phyloP scores from a whole-genome alignment of 768 basidiomycete genomes.

The Hericium coralloides region DNA sequence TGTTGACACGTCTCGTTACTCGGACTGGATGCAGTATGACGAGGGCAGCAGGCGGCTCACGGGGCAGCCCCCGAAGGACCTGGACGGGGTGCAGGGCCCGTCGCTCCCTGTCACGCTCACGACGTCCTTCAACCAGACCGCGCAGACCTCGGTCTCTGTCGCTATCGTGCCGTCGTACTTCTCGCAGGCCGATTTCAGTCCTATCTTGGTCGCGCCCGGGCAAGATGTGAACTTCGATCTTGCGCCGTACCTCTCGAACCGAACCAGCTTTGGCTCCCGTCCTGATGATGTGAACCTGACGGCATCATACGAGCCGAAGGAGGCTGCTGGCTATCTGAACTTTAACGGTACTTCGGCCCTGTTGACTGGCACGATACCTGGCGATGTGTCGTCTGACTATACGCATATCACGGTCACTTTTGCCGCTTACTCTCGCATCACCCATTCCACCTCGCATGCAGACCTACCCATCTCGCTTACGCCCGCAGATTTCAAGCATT shows the following conservation, averaged over 20 bases:
- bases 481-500: slow-evolving; percentile 28
- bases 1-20: slow-evolving; percentile 51
- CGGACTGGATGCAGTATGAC: slow-evolving; percentile 57
- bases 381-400: slow-evolving; percentile 25
- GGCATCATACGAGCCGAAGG: slow-evolving; percentile 43
- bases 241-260: slow-evolving; percentile 44
- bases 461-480: slow-evolving; percentile 42
- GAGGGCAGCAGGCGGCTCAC: slow-evolving; percentile 42
- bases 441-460: slow-evolving; percentile 66
- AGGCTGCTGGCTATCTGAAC: slow-evolving; percentile 39
- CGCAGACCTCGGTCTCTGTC: slow-evolving; percentile 56
- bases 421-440: slow-evolving; percentile 55
- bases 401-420: slow-evolving; percentile 45
- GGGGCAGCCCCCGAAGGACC: slow-evolving; percentile 50
- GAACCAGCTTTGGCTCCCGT: slow-evolving; percentile 22
- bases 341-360: slow-evolving; percentile 38
- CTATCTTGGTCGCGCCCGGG: slow-evolving; percentile 45
- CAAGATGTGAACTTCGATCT: slow-evolving; percentile 46
- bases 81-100: slow-evolving; percentile 23
- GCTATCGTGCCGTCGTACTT: slow-evolving; percentile 71
- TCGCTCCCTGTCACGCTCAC: slow-evolving; percentile 53
- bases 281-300: slow-evolving; percentile 42
- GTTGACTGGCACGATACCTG: slow-evolving; percentile 52
- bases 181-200: slow-evolving; percentile 43
- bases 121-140: slow-evolving; percentile 57